phyloP scores from a whole-genome alignment of 2,329 filamentous ascomycete species.

The Zymoseptoria crescenta region DNA sequence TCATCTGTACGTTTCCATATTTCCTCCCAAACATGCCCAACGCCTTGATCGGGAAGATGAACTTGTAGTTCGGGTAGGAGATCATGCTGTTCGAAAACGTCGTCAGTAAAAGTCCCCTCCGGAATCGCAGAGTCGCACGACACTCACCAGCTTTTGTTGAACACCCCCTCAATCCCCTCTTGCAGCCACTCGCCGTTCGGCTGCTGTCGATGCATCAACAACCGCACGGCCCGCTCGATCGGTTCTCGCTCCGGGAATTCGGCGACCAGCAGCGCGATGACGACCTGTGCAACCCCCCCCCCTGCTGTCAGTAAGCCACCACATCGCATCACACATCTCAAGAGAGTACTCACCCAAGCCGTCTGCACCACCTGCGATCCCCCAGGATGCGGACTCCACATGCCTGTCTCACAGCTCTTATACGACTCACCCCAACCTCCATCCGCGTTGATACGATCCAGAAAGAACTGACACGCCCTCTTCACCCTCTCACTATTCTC shows the following conservation, averaged over 20 bases:
- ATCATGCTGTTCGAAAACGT: slow-evolving; percentile 70
- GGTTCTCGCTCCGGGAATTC: slow-evolving; percentile 67
- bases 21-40: slow-evolving; percentile 76
- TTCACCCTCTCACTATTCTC: slow-evolving; percentile 61
- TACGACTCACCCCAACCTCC: slow-evolving; percentile 98
- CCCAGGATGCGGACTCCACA: slow-evolving; percentile 63
- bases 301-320: slow-evolving; percentile 59
- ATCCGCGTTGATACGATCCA: slow-evolving; percentile 76
- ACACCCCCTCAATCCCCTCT: slow-evolving; percentile 94
- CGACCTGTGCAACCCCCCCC: slow-evolving; percentile 16
- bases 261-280: slow-evolving; percentile 71
- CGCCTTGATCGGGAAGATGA: slow-evolving; percentile 89
- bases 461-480: slow-evolving; percentile 74
- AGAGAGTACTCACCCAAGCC: slow-evolving; percentile 61
- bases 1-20: slow-evolving; percentile 53
- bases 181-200: slow-evolving; percentile 89
- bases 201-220: slow-evolving; percentile 81
- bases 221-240: slow-evolving; percentile 63
- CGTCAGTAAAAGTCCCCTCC: slow-evolving; percentile 7
- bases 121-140: slow-evolving; percentile 1
- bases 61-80: slow-evolving; percentile 98
- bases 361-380: slow-evolving; percentile 90
- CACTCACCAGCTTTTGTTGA: slow-evolving; percentile 85
- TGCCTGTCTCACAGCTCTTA: slow-evolving; percentile 67
- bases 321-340: neutral